A percentile compares a stretch with the other conserved stretches of the same genome.
Conservation (phyloP, 139 green algal genomes). For the Closterium sp. region DNA sequence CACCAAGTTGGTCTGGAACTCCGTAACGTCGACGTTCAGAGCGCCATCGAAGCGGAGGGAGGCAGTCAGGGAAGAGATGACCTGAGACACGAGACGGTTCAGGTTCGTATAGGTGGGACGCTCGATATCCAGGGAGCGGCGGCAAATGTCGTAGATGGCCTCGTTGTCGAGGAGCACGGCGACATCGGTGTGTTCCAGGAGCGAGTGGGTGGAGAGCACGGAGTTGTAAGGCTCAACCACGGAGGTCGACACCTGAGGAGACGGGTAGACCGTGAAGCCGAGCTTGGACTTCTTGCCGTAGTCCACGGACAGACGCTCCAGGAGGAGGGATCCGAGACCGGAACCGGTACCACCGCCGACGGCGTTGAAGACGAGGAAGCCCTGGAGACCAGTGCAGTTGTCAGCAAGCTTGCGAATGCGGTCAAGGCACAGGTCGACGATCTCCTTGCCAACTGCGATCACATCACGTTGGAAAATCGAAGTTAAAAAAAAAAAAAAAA, state of each 20-base stretch:
- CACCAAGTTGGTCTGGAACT: constrained; percentile 68
- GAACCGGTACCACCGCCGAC: constrained; percentile 64
- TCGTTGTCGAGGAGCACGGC: constrained; percentile 66
- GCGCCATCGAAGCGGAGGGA: constrained; percentile 65
- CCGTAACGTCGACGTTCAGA: constrained; percentile 64
- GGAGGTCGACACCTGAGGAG: constrained; percentile 62
- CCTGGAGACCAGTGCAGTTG: constrained; percentile 66
- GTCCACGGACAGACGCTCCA: constrained; percentile 83
- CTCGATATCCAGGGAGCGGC: constrained; percentile 61
- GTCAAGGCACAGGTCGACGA: constrained; percentile 64
- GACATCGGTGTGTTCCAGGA: constrained; percentile 66
- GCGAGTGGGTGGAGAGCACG: constrained; percentile 63
- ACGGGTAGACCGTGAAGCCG: constrained; percentile 66
- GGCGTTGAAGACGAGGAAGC: constrained; percentile 66
- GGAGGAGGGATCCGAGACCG: constrained; percentile 63
- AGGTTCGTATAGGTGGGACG: constrained; percentile 68
- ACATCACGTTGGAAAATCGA: not conserved
- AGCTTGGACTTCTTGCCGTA: constrained; percentile 99
- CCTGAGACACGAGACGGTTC: constrained; percentile 61
- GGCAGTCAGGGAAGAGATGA: constrained; percentile 57
- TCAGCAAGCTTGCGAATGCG: constrained; percentile 64
- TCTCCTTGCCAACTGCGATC: constrained; percentile 62
- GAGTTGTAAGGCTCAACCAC: constrained; percentile 68
- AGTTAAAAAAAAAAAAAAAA: not conserved
- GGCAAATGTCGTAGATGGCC: constrained; percentile 67